These are phyloP conservation scores for Backusella parvicylindrica DNA, from an alignment of 192 early-diverging fungal genomes.

Conservation along the genomic window DNA sequence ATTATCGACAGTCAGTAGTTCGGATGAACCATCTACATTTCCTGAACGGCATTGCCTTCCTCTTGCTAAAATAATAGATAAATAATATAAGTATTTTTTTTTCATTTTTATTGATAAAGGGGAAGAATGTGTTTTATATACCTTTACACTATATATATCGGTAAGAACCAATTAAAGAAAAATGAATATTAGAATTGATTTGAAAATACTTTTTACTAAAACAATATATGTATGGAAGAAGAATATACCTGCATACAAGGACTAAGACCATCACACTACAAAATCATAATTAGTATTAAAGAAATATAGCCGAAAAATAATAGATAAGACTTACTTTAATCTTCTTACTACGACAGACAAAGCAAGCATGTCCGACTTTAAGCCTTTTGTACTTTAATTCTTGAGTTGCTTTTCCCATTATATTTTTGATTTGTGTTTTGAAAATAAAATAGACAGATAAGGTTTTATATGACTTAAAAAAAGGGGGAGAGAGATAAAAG, in stretches of 20 bases:
- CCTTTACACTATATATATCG: not conserved
- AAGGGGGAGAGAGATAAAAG: not conserved
- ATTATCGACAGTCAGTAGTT: not conserved
- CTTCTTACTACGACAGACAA: not conserved
- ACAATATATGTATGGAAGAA: not conserved
- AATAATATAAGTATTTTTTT: not conserved
- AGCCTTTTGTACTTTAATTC: not conserved
- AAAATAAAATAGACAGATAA: not conserved
- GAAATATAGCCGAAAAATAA: not conserved
- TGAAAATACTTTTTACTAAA: not conserved
- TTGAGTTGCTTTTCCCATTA: not conserved
- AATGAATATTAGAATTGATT: not conserved
- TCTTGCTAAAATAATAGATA: not conserved
- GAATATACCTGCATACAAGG: constrained; percentile 8
- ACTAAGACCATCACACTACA: constrained; percentile 4
- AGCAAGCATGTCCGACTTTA: constrained; percentile 8
- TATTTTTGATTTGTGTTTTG: not conserved
- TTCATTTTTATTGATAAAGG: not conserved
- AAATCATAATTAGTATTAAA: not conserved
- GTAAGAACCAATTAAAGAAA: not conserved
- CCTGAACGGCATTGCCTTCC: not conserved
- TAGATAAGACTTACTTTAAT: not conserved
- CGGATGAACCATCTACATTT: not conserved
- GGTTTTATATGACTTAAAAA: not conserved
- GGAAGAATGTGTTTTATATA: not conserved